Conservation (phyloP, 176 grass and related monocot species). For the Zoysia japonica region DNA sequence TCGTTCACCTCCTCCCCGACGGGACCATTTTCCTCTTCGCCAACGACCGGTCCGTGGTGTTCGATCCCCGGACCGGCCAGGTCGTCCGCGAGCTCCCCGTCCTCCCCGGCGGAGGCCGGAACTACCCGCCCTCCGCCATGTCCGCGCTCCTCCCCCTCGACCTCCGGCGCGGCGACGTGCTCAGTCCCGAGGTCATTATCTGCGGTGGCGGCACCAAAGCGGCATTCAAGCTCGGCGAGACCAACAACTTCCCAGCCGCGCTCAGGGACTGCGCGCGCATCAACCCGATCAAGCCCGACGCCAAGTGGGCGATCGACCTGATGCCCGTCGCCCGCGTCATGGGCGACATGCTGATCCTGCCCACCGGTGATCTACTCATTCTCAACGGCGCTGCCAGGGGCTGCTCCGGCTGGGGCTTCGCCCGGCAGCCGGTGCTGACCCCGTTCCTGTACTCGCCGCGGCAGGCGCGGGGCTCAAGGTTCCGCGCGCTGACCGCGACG, state of each 20-base stretch:
- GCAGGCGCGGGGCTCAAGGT: conserved; percentile 31
- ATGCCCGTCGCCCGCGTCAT: conserved; percentile 69
- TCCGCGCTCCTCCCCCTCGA: conserved; percentile 73
- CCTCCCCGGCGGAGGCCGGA: conserved; percentile 59
- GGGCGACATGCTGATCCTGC: conserved; percentile 78
- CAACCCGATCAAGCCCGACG: conserved; percentile 49
- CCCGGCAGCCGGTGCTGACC: conserved; percentile 46
- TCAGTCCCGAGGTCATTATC: conserved; percentile 68
- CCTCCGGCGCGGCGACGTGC: conserved; percentile 40
- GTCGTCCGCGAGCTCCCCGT: conserved; percentile 62
- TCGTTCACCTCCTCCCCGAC: conserved; percentile 77
- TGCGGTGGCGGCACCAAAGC: conserved; percentile 63
- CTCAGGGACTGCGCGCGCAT: conserved; percentile 65
- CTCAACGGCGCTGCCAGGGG: conserved; percentile 73
- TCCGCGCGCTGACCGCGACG: conserved; percentile 44
- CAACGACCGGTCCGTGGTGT: conserved; percentile 73
- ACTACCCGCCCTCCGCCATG: conserved; percentile 84
- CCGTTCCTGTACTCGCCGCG: conserved; percentile 46
- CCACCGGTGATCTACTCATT: conserved; percentile 73
- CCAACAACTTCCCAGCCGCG: conserved; percentile 45
- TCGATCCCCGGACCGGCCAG: conserved; percentile 44
- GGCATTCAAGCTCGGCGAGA: conserved; percentile 56
- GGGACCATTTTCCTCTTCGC: conserved; percentile 80
- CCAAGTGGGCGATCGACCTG: conserved; percentile 55
- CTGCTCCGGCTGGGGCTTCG: conserved; percentile 73